Percentiles rank a stretch among this genome's conserved stretches.
Conservation (phyloP, 768 basidiomycete genomes). For the Xerocomus potaroensis region DNA sequence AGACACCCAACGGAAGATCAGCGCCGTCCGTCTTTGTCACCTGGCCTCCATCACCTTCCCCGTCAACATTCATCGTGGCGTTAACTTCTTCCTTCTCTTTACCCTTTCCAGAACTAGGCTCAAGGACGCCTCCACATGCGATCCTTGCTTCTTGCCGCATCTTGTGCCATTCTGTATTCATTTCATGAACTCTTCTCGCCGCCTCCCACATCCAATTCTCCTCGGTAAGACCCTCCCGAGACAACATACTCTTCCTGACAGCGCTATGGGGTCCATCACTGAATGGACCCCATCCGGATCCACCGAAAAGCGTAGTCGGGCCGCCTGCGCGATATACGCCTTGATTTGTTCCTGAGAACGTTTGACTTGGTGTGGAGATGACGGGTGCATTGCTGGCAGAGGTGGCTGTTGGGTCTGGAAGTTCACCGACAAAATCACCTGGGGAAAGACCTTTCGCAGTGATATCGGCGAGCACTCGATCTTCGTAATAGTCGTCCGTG, state of each 20-base stretch:
- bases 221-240: conserved; percentile 75
- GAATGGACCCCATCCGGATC: conserved; percentile 79
- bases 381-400: conserved; percentile 41
- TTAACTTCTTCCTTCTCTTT: conserved; percentile 30
- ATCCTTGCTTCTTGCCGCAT: conserved; percentile 53
- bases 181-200: conserved; percentile 59
- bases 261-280: conserved; percentile 84
- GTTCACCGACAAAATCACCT: conserved; percentile 78
- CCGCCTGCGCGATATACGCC: conserved; percentile 89
- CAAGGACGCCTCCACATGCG: conserved; percentile 46
- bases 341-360: conserved; percentile 43
- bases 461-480: conserved; percentile 71
- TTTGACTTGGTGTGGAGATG: conserved; percentile 24
- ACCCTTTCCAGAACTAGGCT: conserved; percentile 27
- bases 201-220: conserved; percentile 93
- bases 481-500: conserved; percentile 94
- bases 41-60: conserved; percentile 24
- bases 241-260: conserved; percentile 73
- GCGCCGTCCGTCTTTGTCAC: conserved; percentile 29
- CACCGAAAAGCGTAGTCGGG: conserved; percentile 89
- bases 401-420: conserved; percentile 65
- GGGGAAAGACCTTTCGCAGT: conserved; percentile 78
- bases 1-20: conserved; percentile 58
- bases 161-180: conserved; percentile 60
- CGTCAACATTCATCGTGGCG: conserved; percentile 28